Percentiles rank a stretch among this genome's conserved stretches.
phyloP scores from a whole-genome alignment of 257 asterid species.

The Nicotiana paniculata region DNA sequence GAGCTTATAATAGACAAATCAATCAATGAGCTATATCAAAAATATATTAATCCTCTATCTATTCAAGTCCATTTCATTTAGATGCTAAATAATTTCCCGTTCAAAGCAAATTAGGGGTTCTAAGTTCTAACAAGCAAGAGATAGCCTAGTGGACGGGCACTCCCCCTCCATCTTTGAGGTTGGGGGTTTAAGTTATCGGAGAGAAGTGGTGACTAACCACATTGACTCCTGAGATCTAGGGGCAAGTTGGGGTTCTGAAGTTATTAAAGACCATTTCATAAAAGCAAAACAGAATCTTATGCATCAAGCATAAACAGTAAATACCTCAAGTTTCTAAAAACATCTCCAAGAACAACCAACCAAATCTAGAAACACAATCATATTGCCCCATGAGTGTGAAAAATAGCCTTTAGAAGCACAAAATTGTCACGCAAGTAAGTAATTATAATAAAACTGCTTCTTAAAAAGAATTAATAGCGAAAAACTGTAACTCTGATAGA shows the following conservation, averaged over 20 bases:
- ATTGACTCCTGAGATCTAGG: background rate
- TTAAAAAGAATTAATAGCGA: background rate
- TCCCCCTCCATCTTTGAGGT: background rate
- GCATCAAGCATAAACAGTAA: background rate
- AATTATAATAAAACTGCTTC: background rate
- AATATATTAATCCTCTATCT: background rate
- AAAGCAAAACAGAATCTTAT: background rate
- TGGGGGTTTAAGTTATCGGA: background rate
- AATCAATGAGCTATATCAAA: slow-evolving; percentile 5
- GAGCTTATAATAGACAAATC: background rate
- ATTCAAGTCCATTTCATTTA: background rate
- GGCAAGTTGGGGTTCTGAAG: background rate
- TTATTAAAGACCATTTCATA: background rate
- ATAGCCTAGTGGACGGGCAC: background rate
- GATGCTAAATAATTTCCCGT: background rate
- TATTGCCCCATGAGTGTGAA: background rate
- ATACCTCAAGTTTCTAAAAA: background rate
- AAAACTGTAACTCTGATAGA: background rate
- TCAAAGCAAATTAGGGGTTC: background rate
- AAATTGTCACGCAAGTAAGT: background rate
- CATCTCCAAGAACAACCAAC: background rate
- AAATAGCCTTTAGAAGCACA: background rate
- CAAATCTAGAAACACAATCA: background rate
- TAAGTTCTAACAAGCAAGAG: background rate
- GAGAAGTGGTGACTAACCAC: background rate